A percentile compares a stretch with the other conserved stretches of the same genome.
Evolutionary conservation across 2,329 filamentous ascomycete species (phyloP).

Genomic region (Ophiostoma piceae): DNA sequence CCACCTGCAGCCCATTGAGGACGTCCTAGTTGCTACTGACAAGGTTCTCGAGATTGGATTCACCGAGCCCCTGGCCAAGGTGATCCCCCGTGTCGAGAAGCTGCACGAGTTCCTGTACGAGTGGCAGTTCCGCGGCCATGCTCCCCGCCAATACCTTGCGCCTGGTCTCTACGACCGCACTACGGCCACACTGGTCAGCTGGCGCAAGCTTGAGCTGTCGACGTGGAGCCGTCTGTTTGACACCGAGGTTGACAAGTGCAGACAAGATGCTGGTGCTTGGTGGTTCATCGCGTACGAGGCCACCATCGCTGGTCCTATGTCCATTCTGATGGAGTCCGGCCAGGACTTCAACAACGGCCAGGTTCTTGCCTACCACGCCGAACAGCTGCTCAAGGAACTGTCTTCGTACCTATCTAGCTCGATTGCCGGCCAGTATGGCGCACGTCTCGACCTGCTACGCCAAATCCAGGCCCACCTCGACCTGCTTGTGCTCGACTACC

Average conservation of each 20-base stretch:
- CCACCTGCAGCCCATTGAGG: constrained; percentile 69
- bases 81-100: constrained; percentile 81
- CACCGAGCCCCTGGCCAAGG: constrained; percentile 76
- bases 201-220: constrained; percentile 84
- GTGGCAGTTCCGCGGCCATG: constrained; percentile 84
- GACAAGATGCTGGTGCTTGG: constrained; percentile 78
- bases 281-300: constrained; percentile 96
- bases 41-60: constrained; percentile 71
- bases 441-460: constrained; percentile 65
- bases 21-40: constrained; percentile 70
- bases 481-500: constrained; percentile 55
- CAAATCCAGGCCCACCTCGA: constrained; percentile 61
- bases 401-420: constrained; percentile 74
- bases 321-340: constrained; percentile 53
- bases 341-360: constrained; percentile 37
- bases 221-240: constrained; percentile 90
- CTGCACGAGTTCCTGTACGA: constrained; percentile 81
- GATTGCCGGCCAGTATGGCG: constrained; percentile 72
- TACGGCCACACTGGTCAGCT: constrained; percentile 75
- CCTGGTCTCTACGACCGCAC: constrained; percentile 67
- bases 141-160: constrained; percentile 71
- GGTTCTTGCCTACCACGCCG: constrained; percentile 56
- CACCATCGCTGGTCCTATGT: constrained; percentile 67
- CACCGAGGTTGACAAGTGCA: constrained; percentile 69
- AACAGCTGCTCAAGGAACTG: constrained; percentile 67